Base-by-base conservation (phyloP, 2,329 filamentous ascomycete species). In the Monilinia fructigena region DNA sequence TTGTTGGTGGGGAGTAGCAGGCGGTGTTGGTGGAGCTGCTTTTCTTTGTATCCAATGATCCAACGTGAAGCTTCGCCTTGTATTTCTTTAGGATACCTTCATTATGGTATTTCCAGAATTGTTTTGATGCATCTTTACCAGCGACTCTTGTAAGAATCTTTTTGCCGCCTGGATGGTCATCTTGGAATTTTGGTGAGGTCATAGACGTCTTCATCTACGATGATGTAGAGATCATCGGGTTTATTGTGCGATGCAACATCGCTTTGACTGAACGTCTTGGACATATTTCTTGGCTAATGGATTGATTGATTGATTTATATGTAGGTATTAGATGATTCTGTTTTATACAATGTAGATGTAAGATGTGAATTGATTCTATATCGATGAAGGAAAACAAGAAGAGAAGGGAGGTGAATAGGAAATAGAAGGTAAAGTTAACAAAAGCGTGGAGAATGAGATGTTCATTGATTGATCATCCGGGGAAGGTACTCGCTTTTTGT, bases 231-330 rank as follows among this genome's bases (percentile, higher is more conserved):
- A 77, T 89, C 89, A 76, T 92, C 87, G 55, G 89, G 79, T 81
- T 94, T 97, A 84, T 92, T 97, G 80, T 98, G 93, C 80, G 90
- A 87, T 77, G 93, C 89, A 70, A 99, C 94, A 77, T 97, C 93
- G 81, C 85, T 85, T 71, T 88, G 84, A 65, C 89, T 90, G 78
- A 97, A 97, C 40, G 86, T 89, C 81, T 95, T 91, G 61, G 93
- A 90, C 95, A 99, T 99, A 18, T 52, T 73, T 99, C n/a, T 52
- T 73, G 54, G 18, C n/a, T 38, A 28, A 10, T 50, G 40, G 40
- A 42, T 42, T 35, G 31, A 35, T 35, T 35, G 31, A 35, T 8
- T 8, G 31, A 35, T 8, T 8, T 35, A 5, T 35, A 35, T 7
- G 31, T 8, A n/a, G 5, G 18, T 47, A 8, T n/a, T 40, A 2